Conservation (phyloP, 2,329 filamentous ascomycete species). For the Trichoderma koningii region DNA sequence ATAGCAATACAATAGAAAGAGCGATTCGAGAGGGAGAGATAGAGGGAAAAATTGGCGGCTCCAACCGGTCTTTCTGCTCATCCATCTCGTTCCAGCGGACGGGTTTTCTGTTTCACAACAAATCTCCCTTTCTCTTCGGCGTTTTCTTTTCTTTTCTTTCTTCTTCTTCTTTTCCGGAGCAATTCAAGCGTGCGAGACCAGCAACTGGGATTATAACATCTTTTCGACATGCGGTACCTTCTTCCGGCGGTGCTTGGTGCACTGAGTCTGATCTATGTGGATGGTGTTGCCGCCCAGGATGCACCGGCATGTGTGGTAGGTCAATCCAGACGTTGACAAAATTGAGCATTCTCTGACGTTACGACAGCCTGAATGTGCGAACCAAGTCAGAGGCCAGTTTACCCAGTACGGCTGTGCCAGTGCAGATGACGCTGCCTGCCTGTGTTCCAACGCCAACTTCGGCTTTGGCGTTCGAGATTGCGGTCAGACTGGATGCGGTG, state of each 20-base stretch:
- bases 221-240: conserved; percentile 31
- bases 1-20: too few species aligned
- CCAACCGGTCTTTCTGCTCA: conserved; percentile 6
- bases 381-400: conserved; percentile 31
- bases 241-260: conserved; percentile 36
- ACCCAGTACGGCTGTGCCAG: conserved; percentile 34
- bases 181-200: neutral
- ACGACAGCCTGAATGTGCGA: conserved; percentile 32
- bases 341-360: neutral
- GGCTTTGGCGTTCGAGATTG: conserved; percentile 42
- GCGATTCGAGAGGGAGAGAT: neutral
- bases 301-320: conserved; percentile 39
- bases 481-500: conserved; percentile 36
- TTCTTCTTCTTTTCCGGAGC: neutral
- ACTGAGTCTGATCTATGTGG: conserved; percentile 35
- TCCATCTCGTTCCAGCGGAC: conserved; percentile 1
- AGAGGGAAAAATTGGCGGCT: neutral
- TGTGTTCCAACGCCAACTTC: conserved; percentile 41
- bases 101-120: neutral
- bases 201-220: neutral
- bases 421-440: conserved; percentile 41
- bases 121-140: too few species aligned
- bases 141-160: neutral
- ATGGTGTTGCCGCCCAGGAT: conserved; percentile 35
- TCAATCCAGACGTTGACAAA: conserved; percentile 23